Conservation (phyloP, 257 asterid species). For the Scutellaria barbata region DNA sequence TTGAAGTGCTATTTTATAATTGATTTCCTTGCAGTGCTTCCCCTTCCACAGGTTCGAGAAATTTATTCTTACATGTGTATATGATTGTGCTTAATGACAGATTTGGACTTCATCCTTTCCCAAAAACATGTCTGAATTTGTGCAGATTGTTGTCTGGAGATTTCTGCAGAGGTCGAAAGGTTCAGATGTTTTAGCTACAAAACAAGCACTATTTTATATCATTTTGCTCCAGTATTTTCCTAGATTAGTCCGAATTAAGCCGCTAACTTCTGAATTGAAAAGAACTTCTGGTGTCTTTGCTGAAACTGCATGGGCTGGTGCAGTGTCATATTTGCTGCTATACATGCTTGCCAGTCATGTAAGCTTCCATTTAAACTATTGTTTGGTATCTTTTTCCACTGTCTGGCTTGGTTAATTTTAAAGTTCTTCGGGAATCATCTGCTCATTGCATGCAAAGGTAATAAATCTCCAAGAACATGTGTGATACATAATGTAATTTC, state of each 20-base stretch:
- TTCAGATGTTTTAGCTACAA: constrained; percentile 88
- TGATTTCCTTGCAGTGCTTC: constrained; percentile 91
- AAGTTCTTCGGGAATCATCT: constrained; percentile 10
- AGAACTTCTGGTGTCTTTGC: constrained; percentile 99
- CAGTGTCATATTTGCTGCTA: constrained; percentile 83
- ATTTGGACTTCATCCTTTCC: constrained; percentile 19
- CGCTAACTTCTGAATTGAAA: constrained; percentile 89
- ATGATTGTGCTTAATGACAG: background rate
- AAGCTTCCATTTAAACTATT: constrained; percentile 44
- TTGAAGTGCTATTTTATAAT: constrained; percentile 79
- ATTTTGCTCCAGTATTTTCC: constrained; percentile 89
- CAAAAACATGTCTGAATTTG: constrained; percentile 1
- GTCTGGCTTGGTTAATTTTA: constrained; percentile 10
- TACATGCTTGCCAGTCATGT: constrained; percentile 99
- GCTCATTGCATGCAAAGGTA: constrained; percentile 11
- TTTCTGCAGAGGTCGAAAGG: constrained; percentile 85
- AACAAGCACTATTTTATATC: constrained; percentile 78
- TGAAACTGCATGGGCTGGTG: constrained; percentile 99
- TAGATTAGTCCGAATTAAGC: constrained; percentile 70
- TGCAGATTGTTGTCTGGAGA: constrained; percentile 96
- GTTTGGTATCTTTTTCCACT: constrained; percentile 17
- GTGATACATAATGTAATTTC: background rate
- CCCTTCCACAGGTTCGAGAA: constrained; percentile 89
- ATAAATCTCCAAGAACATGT: constrained; percentile 17
- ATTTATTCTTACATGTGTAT: constrained; percentile 16